Evolutionary conservation across 2,329 filamentous ascomycete species (phyloP).

Genomic region (Thielaviopsis punctulata): DNA sequence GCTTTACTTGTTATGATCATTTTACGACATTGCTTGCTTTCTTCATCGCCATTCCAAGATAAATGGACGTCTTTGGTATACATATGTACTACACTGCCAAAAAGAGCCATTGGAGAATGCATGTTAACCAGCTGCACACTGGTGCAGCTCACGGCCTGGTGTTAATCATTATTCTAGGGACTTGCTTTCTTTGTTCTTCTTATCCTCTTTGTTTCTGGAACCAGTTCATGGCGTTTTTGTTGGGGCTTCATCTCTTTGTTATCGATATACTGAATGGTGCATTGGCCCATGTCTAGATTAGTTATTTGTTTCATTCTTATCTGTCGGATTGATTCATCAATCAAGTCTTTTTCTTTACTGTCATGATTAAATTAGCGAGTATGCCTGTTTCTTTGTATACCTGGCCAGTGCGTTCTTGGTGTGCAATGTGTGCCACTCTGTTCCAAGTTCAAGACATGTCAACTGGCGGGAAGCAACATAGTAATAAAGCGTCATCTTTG

Average conservation of each 20-base stretch:
- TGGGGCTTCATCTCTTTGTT: not conserved
- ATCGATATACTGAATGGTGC: not conserved
- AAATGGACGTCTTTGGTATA: too few species aligned
- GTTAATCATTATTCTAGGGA: not conserved
- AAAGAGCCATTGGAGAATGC: not conserved
- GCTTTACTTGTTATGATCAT: not conserved
- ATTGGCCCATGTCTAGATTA: not conserved
- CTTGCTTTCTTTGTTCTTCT: not conserved
- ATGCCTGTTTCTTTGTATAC: too few species aligned
- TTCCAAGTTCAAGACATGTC: too few species aligned
- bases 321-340: too few species aligned
- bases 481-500: too few species aligned
- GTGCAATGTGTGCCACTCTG: too few species aligned
- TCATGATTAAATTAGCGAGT: too few species aligned
- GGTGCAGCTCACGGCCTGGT: not conserved
- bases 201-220: not conserved
- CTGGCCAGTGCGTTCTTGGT: too few species aligned
- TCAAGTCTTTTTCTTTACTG: too few species aligned
- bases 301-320: not conserved
- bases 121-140: not conserved
- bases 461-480: too few species aligned
- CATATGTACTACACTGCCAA: not conserved
- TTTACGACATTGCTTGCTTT: not conserved
- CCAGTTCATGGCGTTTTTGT: not conserved
- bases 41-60: not conserved